Percentiles rank a stretch among this genome's conserved stretches.
These are phyloP conservation scores for Strigomonas culicis DNA, from an alignment of 208 protist genomes.

Conservation along the genomic window DNA sequence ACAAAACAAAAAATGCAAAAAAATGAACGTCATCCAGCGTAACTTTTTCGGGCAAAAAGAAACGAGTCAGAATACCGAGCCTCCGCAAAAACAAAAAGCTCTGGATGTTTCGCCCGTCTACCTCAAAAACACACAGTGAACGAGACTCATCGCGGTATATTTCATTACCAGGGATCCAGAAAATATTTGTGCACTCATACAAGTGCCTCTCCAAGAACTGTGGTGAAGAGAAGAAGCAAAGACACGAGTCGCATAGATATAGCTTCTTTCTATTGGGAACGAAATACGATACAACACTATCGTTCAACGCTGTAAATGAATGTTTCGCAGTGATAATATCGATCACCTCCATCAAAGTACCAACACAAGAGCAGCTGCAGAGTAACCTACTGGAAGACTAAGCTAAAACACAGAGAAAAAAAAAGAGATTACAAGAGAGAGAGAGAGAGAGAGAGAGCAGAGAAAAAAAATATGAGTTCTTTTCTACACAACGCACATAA, in stretches of 20 bases:
- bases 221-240: constrained; percentile 27
- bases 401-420: constrained; percentile 6
- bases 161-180: constrained; percentile 69
- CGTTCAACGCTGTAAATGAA: constrained; percentile 19
- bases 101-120: constrained; percentile 59
- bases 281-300: constrained; percentile 14
- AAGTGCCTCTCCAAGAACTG: constrained; percentile 41
- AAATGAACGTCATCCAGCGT: constrained; percentile 79
- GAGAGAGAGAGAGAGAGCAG: constrained; percentile 4
- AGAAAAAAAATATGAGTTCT: constrained; percentile 5
- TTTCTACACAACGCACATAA: too few relatives aligned
- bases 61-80: constrained; percentile 47
- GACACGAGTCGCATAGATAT: constrained; percentile 67
- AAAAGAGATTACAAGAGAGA: not conserved
- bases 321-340: constrained; percentile 34
- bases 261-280: constrained; percentile 9
- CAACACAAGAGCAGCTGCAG: not conserved
- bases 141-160: constrained; percentile 40
- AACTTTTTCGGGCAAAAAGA: constrained; percentile 68
- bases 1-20: constrained; percentile 60
- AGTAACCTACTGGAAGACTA: not conserved
- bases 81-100: constrained; percentile 40
- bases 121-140: constrained; percentile 41
- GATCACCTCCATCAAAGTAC: constrained; percentile 4
- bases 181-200: constrained; percentile 36